Conservation (phyloP, 1,284 basidiomycete genomes). For the Golubevia pallescens region DNA sequence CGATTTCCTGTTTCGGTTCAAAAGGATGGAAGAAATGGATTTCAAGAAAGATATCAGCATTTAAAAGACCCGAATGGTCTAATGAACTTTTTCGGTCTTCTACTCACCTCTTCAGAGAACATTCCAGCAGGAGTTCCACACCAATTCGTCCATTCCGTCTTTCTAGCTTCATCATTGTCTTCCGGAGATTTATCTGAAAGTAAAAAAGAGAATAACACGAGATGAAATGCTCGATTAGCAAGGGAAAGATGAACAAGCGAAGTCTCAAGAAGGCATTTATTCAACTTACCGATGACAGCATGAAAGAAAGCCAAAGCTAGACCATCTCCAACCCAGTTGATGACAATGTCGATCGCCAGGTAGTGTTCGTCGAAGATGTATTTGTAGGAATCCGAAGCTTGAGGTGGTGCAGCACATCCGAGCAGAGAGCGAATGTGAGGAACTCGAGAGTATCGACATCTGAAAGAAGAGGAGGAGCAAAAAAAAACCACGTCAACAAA, state of each 20-base stretch:
- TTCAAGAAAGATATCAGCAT: slow-evolving; percentile 9
- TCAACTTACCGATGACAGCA: slow-evolving; percentile 70
- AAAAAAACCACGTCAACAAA: too few relatives aligned
- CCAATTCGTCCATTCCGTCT: slow-evolving; percentile 89
- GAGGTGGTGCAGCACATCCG: slow-evolving; percentile 64
- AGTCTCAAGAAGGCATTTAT: background rate
- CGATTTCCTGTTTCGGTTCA: slow-evolving; percentile 22
- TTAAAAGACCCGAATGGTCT: background rate
- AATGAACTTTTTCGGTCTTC: background rate
- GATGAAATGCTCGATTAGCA: too few relatives aligned
- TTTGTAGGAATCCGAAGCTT: slow-evolving; percentile 71
- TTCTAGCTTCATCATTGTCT: slow-evolving; percentile 80
- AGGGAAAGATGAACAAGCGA: background rate
- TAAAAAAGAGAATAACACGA: background rate
- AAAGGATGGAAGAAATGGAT: slow-evolving; percentile 3
- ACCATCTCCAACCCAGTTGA: slow-evolving; percentile 90
- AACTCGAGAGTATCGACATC: slow-evolving; percentile 67
- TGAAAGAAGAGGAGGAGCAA: slow-evolving; percentile 19
- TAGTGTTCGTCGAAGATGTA: slow-evolving; percentile 79
- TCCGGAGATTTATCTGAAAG: slow-evolving; percentile 68
- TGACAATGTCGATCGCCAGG: slow-evolving; percentile 86
- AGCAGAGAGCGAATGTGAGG: slow-evolving; percentile 66
- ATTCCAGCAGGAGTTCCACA: slow-evolving; percentile 75
- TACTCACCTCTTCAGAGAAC: slow-evolving; percentile 65
- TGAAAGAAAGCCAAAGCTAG: slow-evolving; percentile 95